Conservation (phyloP, 148 eudicot genomes). For the Dysphania ambrosioides region DNA sequence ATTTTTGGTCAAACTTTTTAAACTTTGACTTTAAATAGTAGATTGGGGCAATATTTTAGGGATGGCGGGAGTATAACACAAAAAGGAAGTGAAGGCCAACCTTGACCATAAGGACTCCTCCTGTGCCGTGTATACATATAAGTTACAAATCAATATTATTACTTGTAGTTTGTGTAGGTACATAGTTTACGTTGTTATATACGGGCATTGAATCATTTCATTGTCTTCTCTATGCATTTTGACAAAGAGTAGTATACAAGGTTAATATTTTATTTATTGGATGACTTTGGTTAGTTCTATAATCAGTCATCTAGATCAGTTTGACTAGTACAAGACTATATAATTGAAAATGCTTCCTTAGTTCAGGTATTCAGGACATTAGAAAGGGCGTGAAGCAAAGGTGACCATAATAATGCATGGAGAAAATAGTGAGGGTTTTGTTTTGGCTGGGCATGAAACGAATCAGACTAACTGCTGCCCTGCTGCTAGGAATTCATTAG, state of each 20-base stretch:
- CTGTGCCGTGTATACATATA: too few relatives aligned
- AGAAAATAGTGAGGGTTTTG: background rate
- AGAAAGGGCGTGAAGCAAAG: slow-evolving; percentile 16
- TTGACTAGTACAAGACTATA: too few relatives aligned
- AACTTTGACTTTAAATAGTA: too few relatives aligned
- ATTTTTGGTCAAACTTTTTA: too few relatives aligned
- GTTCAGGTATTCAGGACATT: background rate
- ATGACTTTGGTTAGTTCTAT: background rate
- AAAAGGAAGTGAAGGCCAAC: too few relatives aligned
- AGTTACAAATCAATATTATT: too few relatives aligned
- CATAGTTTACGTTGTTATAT: background rate
- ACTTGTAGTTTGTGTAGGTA: background rate
- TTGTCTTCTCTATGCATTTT: slow-evolving; percentile 1
- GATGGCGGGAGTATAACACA: too few relatives aligned
- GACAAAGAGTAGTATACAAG: background rate
- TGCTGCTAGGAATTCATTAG: background rate
- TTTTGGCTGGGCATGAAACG: background rate
- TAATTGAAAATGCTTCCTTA: too few relatives aligned
- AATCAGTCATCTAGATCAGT: too few relatives aligned
- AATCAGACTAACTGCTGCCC: background rate
- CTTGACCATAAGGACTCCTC: too few relatives aligned
- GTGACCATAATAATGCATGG: slow-evolving; percentile 19
- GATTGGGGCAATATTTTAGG: too few relatives aligned
- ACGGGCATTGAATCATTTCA: background rate
- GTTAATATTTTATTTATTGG: background rate